phyloP scores from a whole-genome alignment of 1,284 basidiomycete genomes.

The Tranzscheliella williamsii region DNA sequence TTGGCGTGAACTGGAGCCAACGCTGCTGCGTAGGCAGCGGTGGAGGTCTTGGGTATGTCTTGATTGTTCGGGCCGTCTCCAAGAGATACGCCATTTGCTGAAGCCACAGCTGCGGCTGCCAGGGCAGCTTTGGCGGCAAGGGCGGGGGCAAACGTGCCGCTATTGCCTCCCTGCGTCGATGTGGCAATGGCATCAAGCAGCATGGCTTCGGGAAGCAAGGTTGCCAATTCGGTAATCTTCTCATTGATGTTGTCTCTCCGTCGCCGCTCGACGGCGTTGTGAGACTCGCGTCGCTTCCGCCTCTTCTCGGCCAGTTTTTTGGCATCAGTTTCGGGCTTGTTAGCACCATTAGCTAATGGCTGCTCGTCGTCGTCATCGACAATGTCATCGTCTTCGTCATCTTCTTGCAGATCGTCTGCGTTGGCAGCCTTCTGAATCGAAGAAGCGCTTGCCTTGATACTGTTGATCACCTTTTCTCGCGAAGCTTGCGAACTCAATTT shows the following conservation, averaged over 20 bases:
- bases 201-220: constrained; percentile 74
- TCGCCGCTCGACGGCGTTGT: constrained; percentile 86
- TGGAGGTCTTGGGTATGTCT: constrained; percentile 34
- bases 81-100: constrained; percentile 21
- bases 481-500: constrained; percentile 16
- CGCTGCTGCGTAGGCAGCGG: constrained; percentile 38
- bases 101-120: constrained; percentile 24
- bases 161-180: constrained; percentile 50
- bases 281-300: constrained; percentile 75
- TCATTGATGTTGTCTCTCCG: constrained; percentile 90
- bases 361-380: constrained; percentile 29
- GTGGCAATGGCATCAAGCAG: constrained; percentile 56
- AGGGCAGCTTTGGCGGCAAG: constrained; percentile 40
- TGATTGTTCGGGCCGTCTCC: constrained; percentile 7
- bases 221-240: constrained; percentile 84
- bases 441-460: constrained; percentile 10
- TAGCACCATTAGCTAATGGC: constrained; percentile 1
- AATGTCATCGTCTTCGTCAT: constrained; percentile 32
- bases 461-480: constrained; percentile 10
- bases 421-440: constrained; percentile 7
- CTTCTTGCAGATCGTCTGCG: constrained; percentile 20
- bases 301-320: constrained; percentile 69
- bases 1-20: constrained; percentile 48
- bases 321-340: constrained; percentile 38
- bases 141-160: constrained; percentile 38